Base-by-base conservation (phyloP, 129 eudicot genomes). In the Dittrichia graveolens region DNA sequence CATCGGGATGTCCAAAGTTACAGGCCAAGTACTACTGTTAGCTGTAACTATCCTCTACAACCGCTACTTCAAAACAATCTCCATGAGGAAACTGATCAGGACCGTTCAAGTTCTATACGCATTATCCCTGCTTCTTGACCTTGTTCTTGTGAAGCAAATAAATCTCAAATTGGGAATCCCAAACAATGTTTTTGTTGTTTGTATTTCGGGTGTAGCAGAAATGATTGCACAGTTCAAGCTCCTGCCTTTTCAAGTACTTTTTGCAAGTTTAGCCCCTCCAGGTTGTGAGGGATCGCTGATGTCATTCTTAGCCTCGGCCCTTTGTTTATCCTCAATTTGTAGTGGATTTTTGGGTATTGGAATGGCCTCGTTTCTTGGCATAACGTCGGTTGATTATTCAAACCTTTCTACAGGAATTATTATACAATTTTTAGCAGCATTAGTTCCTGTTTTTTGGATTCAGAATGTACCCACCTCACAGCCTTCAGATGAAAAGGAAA, bases 271-370 rank as follows among this genome's bases (percentile, higher is more conserved):
- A 79, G 96, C 97, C 49, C 96, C 97, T 11, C 40, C 84, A 0
- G 99, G 99, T 0, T 90, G 96, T 18, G 99, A 94, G 78, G 99
- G 94, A 9, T 94, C 99, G 0, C 78, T 94, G 18, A 90, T 92
- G 95, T 88, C 99, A 7, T 88, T 90, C 75, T 75, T 86, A 49
- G 97, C 99, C 0, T 88, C 96, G 16, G 84, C 91, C 6, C 53
- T 94, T 80, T 88, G 96, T 75, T 79, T 94, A n/a, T 88, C 99
- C 13, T 88, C 99, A 9, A 88, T 94, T 19, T 57, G 83, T 65
- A 81, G 99, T 42, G 99, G 96, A 50, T 84, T 94, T 72, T 82
- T 90, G 53, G 99, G 99, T 1, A 83, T 94, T 47, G 97, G 93
- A 38, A 62, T 94, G 86, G 93, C 97, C 15, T 90, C 99, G 35